These are phyloP conservation scores for Tetrahymena elliotti DNA, from an alignment of 73 alveolate species.

Conservation along the genomic window DNA sequence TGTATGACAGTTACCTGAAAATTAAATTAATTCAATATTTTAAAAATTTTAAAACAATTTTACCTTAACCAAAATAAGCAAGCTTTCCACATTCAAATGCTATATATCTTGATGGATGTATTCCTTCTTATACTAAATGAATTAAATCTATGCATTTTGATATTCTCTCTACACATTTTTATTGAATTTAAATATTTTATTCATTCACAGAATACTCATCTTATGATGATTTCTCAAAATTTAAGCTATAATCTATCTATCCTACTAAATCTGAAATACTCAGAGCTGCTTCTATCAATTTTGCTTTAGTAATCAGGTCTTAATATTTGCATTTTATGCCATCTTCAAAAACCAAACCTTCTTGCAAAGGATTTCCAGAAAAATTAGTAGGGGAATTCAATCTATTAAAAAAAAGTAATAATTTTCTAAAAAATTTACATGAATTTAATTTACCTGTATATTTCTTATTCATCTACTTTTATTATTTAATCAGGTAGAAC, in stretches of 20 bases:
- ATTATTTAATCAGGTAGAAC: background rate
- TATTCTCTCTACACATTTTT: background rate
- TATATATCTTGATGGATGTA: background rate
- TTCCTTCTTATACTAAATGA: background rate
- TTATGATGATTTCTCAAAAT: background rate
- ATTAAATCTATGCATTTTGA: background rate
- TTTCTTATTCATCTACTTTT: background rate
- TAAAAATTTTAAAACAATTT: background rate
- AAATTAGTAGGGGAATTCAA: background rate
- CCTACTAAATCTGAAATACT: background rate
- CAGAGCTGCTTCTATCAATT: background rate
- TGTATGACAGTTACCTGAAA: background rate
- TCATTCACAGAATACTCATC: background rate
- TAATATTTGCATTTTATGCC: background rate
- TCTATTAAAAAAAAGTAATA: background rate
- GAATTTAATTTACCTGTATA: background rate
- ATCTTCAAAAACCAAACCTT: background rate
- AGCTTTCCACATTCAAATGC: background rate
- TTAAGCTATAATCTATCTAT: background rate
- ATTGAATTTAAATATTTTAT: background rate
- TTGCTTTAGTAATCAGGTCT: background rate
- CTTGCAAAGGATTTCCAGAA: background rate
- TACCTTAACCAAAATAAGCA: background rate
- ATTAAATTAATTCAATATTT: background rate
- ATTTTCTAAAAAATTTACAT: background rate